A percentile compares a stretch with the other conserved stretches of the same genome.
These are phyloP conservation scores for Staphylotrichum tortipilum DNA, from an alignment of 495 filamentous ascomycete genomes.

Conservation along the genomic window DNA sequence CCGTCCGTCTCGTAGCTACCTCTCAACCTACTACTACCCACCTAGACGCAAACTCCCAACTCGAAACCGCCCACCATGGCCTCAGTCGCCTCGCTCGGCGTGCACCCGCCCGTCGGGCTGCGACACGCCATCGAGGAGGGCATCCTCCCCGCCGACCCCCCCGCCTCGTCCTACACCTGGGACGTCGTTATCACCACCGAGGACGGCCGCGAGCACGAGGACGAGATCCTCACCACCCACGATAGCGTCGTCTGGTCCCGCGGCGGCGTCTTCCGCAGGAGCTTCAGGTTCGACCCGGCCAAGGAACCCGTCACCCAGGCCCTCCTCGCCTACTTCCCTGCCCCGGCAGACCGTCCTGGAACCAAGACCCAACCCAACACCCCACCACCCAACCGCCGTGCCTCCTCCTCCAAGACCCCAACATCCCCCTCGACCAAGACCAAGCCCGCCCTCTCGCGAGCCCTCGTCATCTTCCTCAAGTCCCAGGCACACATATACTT, in stretches of 20 bases:
- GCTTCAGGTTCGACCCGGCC: constrained; percentile 80
- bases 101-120: constrained; percentile 76
- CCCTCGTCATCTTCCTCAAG: constrained; percentile 85
- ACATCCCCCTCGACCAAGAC: constrained; percentile 13
- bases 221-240: constrained; percentile 80
- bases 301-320: constrained; percentile 77
- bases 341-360: constrained; percentile 34
- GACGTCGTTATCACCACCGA: constrained; percentile 40
- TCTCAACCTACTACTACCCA: too few species aligned
- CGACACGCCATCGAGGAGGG: constrained; percentile 75
- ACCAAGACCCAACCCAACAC: background rate
- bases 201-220: constrained; percentile 45
- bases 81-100: constrained; percentile 73
- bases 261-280: constrained; percentile 73
- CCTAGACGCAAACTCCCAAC: too few species aligned
- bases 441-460: constrained; percentile 44
- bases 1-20: too few species aligned
- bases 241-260: constrained; percentile 86
- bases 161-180: constrained; percentile 65
- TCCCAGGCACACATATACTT: constrained; percentile 91
- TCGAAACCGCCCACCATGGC: constrained; percentile 62
- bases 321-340: constrained; percentile 72
- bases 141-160: constrained; percentile 62
- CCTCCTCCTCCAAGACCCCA: too few species aligned
- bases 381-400: too few species aligned